A percentile compares a stretch with the other conserved stretches of the same genome.
These are phyloP conservation scores for Yamadazyma buinensis DNA, from an alignment of 1,139 yeast species.

Conservation along the genomic window DNA sequence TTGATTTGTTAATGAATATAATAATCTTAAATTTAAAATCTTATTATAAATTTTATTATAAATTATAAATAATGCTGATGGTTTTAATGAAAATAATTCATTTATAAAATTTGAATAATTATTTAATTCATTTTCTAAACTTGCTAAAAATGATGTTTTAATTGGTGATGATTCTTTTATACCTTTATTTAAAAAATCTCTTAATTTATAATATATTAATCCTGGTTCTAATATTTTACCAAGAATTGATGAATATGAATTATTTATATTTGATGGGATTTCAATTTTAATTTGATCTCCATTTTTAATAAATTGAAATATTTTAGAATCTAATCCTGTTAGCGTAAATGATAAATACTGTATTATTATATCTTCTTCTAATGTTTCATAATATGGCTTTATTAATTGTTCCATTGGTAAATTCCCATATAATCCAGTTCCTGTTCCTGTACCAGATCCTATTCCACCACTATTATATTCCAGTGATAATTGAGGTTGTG, in stretches of 20 bases:
- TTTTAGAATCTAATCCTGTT: slow-evolving; percentile 67
- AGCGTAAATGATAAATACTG: slow-evolving; percentile 62
- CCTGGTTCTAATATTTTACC: slow-evolving; percentile 70
- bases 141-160: slow-evolving; percentile 61
- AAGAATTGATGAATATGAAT: slow-evolving; percentile 56
- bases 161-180: slow-evolving; percentile 44
- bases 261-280: slow-evolving; percentile 53
- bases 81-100: slow-evolving; percentile 39
- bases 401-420: slow-evolving; percentile 19
- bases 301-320: slow-evolving; percentile 47
- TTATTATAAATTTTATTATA: slow-evolving; percentile 43
- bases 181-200: slow-evolving; percentile 8
- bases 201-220: slow-evolving; percentile 53
- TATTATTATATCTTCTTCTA: slow-evolving; percentile 49
- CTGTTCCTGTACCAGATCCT: too few species aligned
- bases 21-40: slow-evolving; percentile 53
- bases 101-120: slow-evolving; percentile 57
- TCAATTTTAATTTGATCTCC: slow-evolving; percentile 21
- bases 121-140: slow-evolving; percentile 49
- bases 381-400: slow-evolving; percentile 31
- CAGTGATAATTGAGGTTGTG: slow-evolving; percentile 4
- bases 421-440: neutral
- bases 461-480: too few species aligned
- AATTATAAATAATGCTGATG: slow-evolving; percentile 33
- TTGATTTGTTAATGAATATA: slow-evolving; percentile 39